Conservation (phyloP, 2,329 filamentous ascomycete genomes). For the Sclerotinia subarctica region DNA sequence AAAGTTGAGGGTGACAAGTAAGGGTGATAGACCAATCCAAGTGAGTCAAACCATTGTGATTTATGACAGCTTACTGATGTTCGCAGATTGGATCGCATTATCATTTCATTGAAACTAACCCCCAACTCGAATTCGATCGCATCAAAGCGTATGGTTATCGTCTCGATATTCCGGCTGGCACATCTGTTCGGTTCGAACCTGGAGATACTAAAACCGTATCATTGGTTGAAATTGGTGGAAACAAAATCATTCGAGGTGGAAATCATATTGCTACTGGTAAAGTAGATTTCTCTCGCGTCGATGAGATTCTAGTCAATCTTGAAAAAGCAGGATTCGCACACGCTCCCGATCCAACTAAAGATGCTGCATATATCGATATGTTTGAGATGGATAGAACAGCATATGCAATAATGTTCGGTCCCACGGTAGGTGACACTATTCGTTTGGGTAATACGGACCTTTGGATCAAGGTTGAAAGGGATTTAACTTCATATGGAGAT, state of each 20-base stretch:
- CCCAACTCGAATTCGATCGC: conserved; percentile 84
- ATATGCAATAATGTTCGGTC: conserved; percentile 88
- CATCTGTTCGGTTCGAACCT: conserved; percentile 89
- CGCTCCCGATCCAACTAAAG: conserved; percentile 58
- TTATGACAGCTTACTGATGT: conserved; percentile 18
- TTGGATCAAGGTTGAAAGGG: conserved; percentile 87
- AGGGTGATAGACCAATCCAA: conserved; percentile 86
- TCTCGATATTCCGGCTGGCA: conserved; percentile 86
- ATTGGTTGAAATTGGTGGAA: conserved; percentile 82
- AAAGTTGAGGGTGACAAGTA: conserved; percentile 74
- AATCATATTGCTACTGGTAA: conserved; percentile 73
- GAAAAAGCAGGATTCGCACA: conserved; percentile 76
- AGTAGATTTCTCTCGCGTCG: conserved; percentile 61
- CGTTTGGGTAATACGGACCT: conserved; percentile 79
- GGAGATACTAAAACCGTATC: conserved; percentile 89
- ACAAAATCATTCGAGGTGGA: conserved; percentile 76
- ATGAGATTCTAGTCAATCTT: conserved; percentile 65
- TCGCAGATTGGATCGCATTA: conserved; percentile 80
- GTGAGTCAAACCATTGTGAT: conserved; percentile 43
- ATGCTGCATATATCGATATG: conserved; percentile 53
- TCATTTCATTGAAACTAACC: conserved; percentile 94
- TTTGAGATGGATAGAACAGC: conserved; percentile 72
- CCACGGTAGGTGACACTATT: conserved; percentile 83
- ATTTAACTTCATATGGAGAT: conserved; percentile 81
- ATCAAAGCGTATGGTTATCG: conserved; percentile 77